Base-by-base conservation (phyloP, 768 basidiomycete species). In the Galerina sulciceps region DNA sequence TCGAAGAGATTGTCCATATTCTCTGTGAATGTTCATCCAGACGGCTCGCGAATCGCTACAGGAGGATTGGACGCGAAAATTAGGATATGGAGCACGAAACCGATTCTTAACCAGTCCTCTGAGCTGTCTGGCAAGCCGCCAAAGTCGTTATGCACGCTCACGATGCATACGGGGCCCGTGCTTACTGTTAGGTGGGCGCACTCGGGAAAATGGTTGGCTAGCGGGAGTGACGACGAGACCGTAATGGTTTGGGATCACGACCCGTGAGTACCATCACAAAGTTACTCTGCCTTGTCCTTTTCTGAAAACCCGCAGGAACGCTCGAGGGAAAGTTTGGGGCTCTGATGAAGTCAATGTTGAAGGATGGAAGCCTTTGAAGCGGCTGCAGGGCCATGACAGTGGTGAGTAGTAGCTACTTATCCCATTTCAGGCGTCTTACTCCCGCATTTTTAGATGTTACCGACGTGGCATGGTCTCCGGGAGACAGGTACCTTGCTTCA, bases 221-320 rank as follows among this genome's bases (percentile, higher is more conserved):
- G 93, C 68, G 97, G 97, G 18, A 94, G 94, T 62, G 97, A 99
- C 73, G 97, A 99, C 69, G 86, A 89, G 69, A 91, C 96, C 63
- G 87, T 97, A 31, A 92, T 99, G 89, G 87, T 99, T 36, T 99
- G 96, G 97, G 94, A 95, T 69, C 83, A 94, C 47, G 95, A 97
- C 75, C 94, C 93, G 94, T 97, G 71, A 78, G 94, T 85, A 20
- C 45, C 36, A 36, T 13, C 22, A 50, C 14, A 18, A 14, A 40
- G 34, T n/a, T 54, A 41, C 41, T 53, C 48, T 38, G 46, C 23
- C 51, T 55, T 54, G 44, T 11, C 44, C 48, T 60, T n/a, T 23
- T 53, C 47, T 47, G 37, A 57, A 36, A 58, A 18, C 35, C 35
- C 43, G 14, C 67, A 95, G 93, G 22, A 82, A 81, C 54, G 90